Conservation (phyloP, 1,284 basidiomycete genomes). For the Entoloma clypeatum region DNA sequence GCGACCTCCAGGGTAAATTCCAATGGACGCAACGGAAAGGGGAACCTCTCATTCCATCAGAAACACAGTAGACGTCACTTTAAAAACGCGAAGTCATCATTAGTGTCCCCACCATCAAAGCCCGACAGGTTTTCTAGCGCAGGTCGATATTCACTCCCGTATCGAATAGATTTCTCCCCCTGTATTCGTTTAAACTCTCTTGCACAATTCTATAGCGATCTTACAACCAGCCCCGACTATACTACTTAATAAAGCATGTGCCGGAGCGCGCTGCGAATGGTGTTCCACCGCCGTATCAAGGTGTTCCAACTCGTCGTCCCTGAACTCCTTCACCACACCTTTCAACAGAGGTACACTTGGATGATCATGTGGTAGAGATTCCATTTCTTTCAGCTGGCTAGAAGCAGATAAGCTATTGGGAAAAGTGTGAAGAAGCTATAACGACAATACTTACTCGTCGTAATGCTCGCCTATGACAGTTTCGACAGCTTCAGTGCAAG, state of each 20-base stretch:
- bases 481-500: constrained; percentile 96
- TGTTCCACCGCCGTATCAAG: constrained; percentile 90
- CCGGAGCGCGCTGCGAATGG: constrained; percentile 87
- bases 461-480: constrained; percentile 98
- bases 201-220: constrained; percentile 86
- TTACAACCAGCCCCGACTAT: constrained; percentile 86
- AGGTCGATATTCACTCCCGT: too few relatives aligned
- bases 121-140: constrained; percentile 21
- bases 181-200: constrained; percentile 55
- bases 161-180: too few relatives aligned
- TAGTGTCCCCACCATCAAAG: constrained; percentile 17
- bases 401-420: constrained; percentile 1
- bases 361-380: constrained; percentile 59
- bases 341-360: constrained; percentile 78
- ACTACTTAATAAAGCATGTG: constrained; percentile 85
- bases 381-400: constrained; percentile 75
- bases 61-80: neutral
- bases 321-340: constrained; percentile 78
- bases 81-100: neutral
- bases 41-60: constrained; percentile 31
- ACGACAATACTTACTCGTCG: constrained; percentile 72
- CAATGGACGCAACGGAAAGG: constrained; percentile 46
- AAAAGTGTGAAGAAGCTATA: neutral
- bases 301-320: constrained; percentile 95
- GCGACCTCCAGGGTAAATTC: constrained; percentile 38